phyloP scores from a whole-genome alignment of 768 basidiomycete species.

The Lentinula sp. region DNA sequence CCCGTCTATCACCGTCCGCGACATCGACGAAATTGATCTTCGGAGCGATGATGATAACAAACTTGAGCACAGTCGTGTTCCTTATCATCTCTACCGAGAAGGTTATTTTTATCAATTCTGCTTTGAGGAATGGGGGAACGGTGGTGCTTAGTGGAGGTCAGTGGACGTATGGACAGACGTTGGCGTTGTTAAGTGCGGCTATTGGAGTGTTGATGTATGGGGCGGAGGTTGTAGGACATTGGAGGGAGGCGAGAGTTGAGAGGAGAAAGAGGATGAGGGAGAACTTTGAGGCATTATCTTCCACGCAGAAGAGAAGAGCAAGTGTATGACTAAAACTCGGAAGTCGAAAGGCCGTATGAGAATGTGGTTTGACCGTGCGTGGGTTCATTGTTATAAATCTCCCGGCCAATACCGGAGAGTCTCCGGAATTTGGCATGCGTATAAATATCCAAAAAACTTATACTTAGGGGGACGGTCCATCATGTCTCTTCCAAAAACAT shows the following conservation, averaged over 20 bases:
- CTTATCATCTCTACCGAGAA: background rate
- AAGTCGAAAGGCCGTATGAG: too few species aligned
- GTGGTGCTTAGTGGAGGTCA: background rate
- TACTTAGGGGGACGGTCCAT: background rate
- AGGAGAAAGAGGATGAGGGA: background rate
- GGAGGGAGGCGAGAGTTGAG: background rate
- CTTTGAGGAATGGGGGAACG: background rate
- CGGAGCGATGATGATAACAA: background rate
- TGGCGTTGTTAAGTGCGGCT: background rate
- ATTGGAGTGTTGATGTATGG: background rate
- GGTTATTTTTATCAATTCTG: background rate
- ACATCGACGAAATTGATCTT: background rate
- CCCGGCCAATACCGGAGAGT: too few species aligned
- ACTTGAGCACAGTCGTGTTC: background rate
- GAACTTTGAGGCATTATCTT: background rate
- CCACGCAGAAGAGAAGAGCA: too few species aligned
- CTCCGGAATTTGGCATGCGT: too few species aligned
- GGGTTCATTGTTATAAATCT: too few species aligned
- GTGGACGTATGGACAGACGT: background rate
- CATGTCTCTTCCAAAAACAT: constrained; percentile 3
- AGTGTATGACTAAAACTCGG: too few species aligned
- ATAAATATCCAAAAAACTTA: background rate
- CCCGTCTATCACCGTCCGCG: background rate
- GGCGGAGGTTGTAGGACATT: background rate
- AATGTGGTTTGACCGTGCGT: too few species aligned